These are phyloP conservation scores for Lolium multiflorum DNA, from an alignment of 176 grass and related monocot genomes.

Conservation along the genomic window DNA sequence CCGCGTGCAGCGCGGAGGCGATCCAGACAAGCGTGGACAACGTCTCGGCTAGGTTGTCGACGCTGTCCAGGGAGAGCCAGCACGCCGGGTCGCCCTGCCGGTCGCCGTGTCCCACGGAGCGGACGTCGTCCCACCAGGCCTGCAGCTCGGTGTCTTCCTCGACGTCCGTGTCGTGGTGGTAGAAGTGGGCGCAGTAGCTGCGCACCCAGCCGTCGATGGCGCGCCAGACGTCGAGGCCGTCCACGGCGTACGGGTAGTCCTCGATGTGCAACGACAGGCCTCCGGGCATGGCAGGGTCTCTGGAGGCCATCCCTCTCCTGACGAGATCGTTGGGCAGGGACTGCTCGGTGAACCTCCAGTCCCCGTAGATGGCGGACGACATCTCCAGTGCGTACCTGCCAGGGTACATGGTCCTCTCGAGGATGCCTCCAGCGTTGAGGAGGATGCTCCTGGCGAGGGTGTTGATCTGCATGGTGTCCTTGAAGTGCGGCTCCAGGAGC, in stretches of 20 bases:
- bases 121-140: conserved; percentile 84
- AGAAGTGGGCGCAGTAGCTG: conserved; percentile 76
- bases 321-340: conserved; percentile 81
- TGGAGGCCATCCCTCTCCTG: conserved; percentile 77
- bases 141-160: conserved; percentile 63
- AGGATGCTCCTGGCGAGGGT: conserved; percentile 86
- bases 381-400: conserved; percentile 82
- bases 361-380: conserved; percentile 70
- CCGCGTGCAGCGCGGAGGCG: conserved; percentile 85
- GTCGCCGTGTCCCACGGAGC: conserved; percentile 80
- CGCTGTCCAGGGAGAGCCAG: conserved; percentile 70
- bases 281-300: conserved; percentile 35
- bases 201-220: conserved; percentile 79
- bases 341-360: conserved; percentile 83
- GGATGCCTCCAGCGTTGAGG: conserved; percentile 64
- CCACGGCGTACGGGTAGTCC: conserved; percentile 87
- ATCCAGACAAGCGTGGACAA: conserved; percentile 92
- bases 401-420: conserved; percentile 86
- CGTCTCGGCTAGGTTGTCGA: conserved; percentile 52
- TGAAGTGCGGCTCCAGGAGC: conserved; percentile 91
- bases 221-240: conserved; percentile 87
- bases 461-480: conserved; percentile 95
- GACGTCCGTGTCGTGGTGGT: conserved; percentile 56
- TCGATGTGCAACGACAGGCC: conserved; percentile 58
- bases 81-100: conserved; percentile 55